Percentiles rank a stretch among this genome's conserved stretches.
Evolutionary conservation across 179 eudicot species (phyloP).

Genomic region (Heliamphora ciliata): DNA sequence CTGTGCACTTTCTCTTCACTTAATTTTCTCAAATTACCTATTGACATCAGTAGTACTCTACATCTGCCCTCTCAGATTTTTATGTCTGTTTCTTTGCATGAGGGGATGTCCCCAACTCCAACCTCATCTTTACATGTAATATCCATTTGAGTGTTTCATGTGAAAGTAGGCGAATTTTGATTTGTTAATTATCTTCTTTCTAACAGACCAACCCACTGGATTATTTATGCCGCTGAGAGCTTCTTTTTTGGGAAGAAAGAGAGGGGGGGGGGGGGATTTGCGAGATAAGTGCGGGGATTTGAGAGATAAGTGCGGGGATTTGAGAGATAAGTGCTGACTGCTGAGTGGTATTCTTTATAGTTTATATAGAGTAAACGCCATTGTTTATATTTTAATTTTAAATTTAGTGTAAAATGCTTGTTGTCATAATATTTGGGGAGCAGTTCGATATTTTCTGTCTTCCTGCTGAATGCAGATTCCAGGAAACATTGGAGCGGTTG

Average conservation of each 20-base stretch:
- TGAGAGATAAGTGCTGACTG: too few species aligned
- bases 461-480: slow-evolving; percentile 36
- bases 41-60: too few species aligned
- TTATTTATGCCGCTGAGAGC: background rate
- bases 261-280: too few species aligned
- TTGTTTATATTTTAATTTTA: background rate
- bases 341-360: too few species aligned
- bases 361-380: background rate
- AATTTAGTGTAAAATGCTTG: background rate
- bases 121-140: background rate
- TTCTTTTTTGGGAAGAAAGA: too few species aligned
- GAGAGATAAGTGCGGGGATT: too few species aligned
- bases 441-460: background rate
- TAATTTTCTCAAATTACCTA: too few species aligned
- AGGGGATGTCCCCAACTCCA: too few species aligned
- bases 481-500: slow-evolving; percentile 62
- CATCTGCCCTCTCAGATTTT: too few species aligned
- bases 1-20: too few species aligned
- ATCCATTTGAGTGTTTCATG: background rate
- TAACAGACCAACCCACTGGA: background rate
- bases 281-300: too few species aligned
- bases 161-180: background rate
- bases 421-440: background rate
- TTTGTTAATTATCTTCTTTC: background rate
- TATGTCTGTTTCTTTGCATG: too few species aligned